Evolutionary conservation across 352 stramenopile genomes (phyloP), one percentile per base, ranked within the genome.

Genomic region (Globisporangium orthogonon): DNA sequence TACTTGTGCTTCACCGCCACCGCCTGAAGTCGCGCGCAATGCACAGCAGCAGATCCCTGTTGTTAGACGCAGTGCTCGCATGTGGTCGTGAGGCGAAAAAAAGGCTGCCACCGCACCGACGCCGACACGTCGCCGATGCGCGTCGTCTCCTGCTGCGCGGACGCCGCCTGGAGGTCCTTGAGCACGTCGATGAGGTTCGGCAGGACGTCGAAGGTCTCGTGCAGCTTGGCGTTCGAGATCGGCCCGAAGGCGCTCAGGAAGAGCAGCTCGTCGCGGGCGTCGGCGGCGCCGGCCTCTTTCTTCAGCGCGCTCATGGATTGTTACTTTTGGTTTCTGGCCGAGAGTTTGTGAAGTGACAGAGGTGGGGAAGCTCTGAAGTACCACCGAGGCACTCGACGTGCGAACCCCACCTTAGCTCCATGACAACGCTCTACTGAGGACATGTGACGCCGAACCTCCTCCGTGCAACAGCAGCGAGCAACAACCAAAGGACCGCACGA

Each of bases 131-230:
- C 84, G 58, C 84, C 84, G 23, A 94, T 71, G 28, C 84, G 69
- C 49, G 83, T 91, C 15, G 78, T 87, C 49, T 91, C 84, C 57
- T 94, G 82, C 37, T 66, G 78, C 17, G 82, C 86, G 15, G 66
- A 78, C n/a, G 81, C 80, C 23, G 82, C 80, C 29, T 91, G 60
- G 52, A 94, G 80, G 63, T 94, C 84, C 60, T 90, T 94, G 35
- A 94, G 74, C 60, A 90, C 80, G 45, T 94, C 84, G 55, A 94
- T 94, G 35, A 94, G 70, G 58, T 78, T 85, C 7, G 84, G 84
- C 67, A 94, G 65, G 46, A 90, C 70, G 54, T 94, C 84, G 51
- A 91, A 94, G 18, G 76, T 79, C 82, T 90, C 79, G 57, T 87
- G 75, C 47, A 90, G 70, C 65, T 88, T 75, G 35, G 79, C 67